phyloP scores from a whole-genome alignment of 2,329 filamentous ascomycete species.

The Paraphoma chrysanthemicola region DNA sequence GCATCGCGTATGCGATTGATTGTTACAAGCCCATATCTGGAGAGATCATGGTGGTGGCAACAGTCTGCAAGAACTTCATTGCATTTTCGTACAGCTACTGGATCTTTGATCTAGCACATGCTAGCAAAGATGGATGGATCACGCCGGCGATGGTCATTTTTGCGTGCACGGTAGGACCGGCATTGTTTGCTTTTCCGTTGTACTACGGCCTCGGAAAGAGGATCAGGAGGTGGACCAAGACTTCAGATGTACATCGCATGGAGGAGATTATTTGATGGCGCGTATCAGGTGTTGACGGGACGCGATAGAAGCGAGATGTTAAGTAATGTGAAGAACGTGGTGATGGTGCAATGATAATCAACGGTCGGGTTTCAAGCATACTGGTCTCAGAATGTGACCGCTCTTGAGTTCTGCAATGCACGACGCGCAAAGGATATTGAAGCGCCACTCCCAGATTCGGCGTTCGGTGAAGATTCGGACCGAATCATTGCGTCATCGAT shows the following conservation, averaged over 20 bases:
- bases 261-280: slow-evolving; percentile 14
- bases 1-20: slow-evolving; percentile 55
- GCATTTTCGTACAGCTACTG: slow-evolving; percentile 53
- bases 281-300: too few relatives aligned
- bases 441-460: too few relatives aligned
- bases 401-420: too few relatives aligned
- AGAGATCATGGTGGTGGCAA: slow-evolving; percentile 55
- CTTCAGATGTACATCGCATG: slow-evolving; percentile 25
- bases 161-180: slow-evolving; percentile 48
- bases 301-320: too few relatives aligned
- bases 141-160: slow-evolving; percentile 55
- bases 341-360: too few relatives aligned
- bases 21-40: slow-evolving; percentile 57
- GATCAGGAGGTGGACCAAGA: slow-evolving; percentile 48
- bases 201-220: slow-evolving; percentile 53
- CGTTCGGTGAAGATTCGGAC: too few relatives aligned
- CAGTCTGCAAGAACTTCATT: slow-evolving; percentile 55
- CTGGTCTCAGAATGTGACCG: too few relatives aligned
- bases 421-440: too few relatives aligned
- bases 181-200: slow-evolving; percentile 49
- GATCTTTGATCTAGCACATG: slow-evolving; percentile 48
- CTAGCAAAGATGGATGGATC: slow-evolving; percentile 48
- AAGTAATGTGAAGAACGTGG: too few relatives aligned
- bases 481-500: too few relatives aligned
- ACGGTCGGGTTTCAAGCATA: too few relatives aligned